Base-by-base conservation (phyloP, 345 rosid genomes). In the Euphorbia lathyris region DNA sequence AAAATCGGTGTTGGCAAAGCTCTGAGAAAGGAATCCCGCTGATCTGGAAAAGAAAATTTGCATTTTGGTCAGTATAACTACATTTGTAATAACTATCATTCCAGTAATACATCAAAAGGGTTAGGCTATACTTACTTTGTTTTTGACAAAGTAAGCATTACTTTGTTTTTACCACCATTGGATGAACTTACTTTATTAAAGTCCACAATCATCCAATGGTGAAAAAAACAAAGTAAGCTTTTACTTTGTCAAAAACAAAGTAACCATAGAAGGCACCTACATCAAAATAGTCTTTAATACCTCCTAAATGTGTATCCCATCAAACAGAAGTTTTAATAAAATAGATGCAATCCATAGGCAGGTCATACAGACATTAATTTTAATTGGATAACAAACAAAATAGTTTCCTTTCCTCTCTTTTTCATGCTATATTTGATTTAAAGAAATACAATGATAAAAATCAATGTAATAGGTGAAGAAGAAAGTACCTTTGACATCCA, bases 401-500 rank as follows among this genome's bases (percentile, higher is more conserved):
- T 26, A 20, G 40, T 40, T 40, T 40, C 43, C 43, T 55, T 38
- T 57, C 25, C 2, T 52, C 61, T 38, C 13, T 55, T 40, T 25
- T 26, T 8, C 25, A 11, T 6, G 29, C 52, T 56, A 20, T 29
- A n/a, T 42, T 5, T 27, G 20, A 26, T n/a, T 45, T 63, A 59
- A 70, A 32, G 40, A 32, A 48, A 26, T 12, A 52, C 51, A 34
- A 60, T 30, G 23, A 7, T 5, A 32, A 38, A 34, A 61, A 61
- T 22, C 36, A 61, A 20, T 3, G 58, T 29, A 20, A 10, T 7
- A 1, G 13, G 22, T 36, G 58, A 14, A 12, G 9, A 0, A 26
- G 25, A 29, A 53, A 27, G 43, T 71, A 71, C 74, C 74, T 71
- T 71, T 52, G 78, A 75, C 78, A 75, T 75, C 74, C 78, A 75